phyloP scores from a whole-genome alignment of 2,329 filamentous ascomycete genomes.

The Diaporthe ampelina region DNA sequence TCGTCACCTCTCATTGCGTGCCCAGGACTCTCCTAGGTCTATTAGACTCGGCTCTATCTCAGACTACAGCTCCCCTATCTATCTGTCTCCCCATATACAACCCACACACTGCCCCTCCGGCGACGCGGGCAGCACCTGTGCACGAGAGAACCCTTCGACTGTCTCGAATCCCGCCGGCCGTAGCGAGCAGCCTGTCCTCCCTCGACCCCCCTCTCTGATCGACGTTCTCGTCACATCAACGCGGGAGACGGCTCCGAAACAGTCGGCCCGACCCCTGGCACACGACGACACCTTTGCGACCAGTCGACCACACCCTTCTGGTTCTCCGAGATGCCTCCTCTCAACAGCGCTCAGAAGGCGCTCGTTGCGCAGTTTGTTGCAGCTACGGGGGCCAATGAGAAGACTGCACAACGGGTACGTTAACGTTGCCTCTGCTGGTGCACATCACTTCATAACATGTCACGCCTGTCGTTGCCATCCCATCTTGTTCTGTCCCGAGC shows the following conservation, averaged over 20 bases:
- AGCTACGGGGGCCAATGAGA: constrained; percentile 41
- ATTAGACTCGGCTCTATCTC: not conserved
- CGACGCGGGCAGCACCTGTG: constrained; percentile 13
- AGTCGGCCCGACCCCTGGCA: constrained; percentile 38
- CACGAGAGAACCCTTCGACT: not conserved
- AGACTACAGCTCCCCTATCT: not conserved
- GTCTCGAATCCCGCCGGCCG: not conserved
- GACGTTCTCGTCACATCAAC: constrained; percentile 18
- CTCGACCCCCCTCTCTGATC: not conserved
- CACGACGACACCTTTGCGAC: constrained; percentile 7
- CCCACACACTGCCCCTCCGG: not conserved
- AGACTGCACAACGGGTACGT: constrained; percentile 41
- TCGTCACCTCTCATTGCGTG: constrained; percentile 30
- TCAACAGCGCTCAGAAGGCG: constrained; percentile 40
- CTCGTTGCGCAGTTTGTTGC: constrained; percentile 40
- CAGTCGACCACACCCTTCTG: not conserved
- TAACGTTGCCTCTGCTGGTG: not conserved
- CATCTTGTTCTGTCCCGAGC: not conserved
- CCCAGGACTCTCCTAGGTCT: not conserved
- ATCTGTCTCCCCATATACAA: not conserved
- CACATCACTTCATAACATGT: not conserved
- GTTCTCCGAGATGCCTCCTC: constrained; percentile 40
- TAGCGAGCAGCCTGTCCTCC: constrained; percentile 10
- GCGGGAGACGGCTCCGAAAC: constrained; percentile 35
- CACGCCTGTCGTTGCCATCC: not conserved